phyloP scores from a whole-genome alignment of 345 rosid species.

The Salix koriyanagi region DNA sequence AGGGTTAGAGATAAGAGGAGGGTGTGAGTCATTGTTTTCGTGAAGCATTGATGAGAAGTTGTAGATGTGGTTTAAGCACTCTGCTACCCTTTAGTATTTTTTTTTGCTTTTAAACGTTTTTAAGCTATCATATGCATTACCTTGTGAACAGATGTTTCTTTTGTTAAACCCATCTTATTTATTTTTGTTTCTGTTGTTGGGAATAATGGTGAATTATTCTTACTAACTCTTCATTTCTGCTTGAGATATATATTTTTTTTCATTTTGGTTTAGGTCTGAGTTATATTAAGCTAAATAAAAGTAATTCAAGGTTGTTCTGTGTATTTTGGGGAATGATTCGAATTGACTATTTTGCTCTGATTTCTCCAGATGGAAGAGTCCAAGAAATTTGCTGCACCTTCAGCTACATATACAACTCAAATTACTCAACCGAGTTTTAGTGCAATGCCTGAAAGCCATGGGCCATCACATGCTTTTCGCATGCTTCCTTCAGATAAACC shows the following conservation, averaged over 20 bases:
- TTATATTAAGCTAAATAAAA: not conserved
- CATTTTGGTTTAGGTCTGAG: not conserved
- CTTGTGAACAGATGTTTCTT: too few relatives aligned
- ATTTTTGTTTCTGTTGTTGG: not conserved
- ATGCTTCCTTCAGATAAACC: slow-evolving; percentile 36
- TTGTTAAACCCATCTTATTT: too few relatives aligned
- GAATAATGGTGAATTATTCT: not conserved
- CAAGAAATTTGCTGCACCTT: slow-evolving; percentile 38
- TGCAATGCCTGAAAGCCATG: slow-evolving; percentile 40
- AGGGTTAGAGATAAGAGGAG: not conserved
- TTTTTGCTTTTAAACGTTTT: too few relatives aligned
- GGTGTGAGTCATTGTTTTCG: too few relatives aligned
- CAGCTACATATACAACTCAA: slow-evolving; percentile 45
- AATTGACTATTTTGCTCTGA: not conserved
- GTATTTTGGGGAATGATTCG: too few relatives aligned
- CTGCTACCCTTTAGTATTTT: too few relatives aligned
- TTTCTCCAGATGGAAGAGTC: slow-evolving; percentile 70
- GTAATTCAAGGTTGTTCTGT: too few relatives aligned
- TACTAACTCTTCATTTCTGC: not conserved
- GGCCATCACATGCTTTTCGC: slow-evolving; percentile 25
- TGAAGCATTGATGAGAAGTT: too few relatives aligned
- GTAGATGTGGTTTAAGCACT: too few relatives aligned
- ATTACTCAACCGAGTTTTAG: slow-evolving; percentile 38
- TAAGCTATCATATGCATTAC: too few relatives aligned
- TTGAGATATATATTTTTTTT: not conserved